Evolutionary conservation across 345 rosid species (phyloP), one percentile per base, ranked within the genome.

Genomic region (Brassica juncea): DNA sequence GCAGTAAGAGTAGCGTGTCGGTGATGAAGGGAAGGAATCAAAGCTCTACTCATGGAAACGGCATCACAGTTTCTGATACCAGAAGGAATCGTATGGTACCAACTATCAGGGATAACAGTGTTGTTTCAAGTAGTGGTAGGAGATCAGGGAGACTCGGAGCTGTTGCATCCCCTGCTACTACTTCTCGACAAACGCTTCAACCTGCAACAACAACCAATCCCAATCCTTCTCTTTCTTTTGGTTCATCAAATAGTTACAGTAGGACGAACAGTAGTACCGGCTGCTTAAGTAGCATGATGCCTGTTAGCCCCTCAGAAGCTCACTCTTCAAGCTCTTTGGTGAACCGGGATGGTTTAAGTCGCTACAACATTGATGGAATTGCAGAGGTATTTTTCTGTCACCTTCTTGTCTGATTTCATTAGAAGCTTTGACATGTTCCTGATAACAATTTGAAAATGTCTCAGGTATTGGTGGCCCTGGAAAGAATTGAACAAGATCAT

Each of bases 401-500:
- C 68, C 68, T 4, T 67, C 60, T 67, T 66, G 23, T 61, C 77
- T 78, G 54, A n/a, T 82, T 57, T 78, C 59, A 62, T 9, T 76
- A 77, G 82, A 57, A 62, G 52, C 60, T 70, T 75, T 75, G 62
- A 12, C 30, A 70, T 69, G 61, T 63, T 74, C 61, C 0, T 19
- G 63, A 31, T 42, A 65, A 75, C 66, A 75, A 30, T 30, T 75
- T 66, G 30, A 71, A 75, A 65, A 57, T 65, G 12, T 55, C 49
- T 75, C 69, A 95, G 99, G 88, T 87, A 60, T 79, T 93, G 68
- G 82, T 89, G 82, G 92, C 97, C 55, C 91, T 95, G 54, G 94
- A 90, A 86, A 93, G 97, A 81, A 88, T 91, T 84, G 97, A 90
- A 73, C 91, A 83, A 60, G 97, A 90, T 81, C 97, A 88, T 34